Percentiles rank a stretch among this genome's conserved stretches.
Evolutionary conservation across 805 yeast species (phyloP).

Genomic region (Cyberlindnera bimundalis): DNA sequence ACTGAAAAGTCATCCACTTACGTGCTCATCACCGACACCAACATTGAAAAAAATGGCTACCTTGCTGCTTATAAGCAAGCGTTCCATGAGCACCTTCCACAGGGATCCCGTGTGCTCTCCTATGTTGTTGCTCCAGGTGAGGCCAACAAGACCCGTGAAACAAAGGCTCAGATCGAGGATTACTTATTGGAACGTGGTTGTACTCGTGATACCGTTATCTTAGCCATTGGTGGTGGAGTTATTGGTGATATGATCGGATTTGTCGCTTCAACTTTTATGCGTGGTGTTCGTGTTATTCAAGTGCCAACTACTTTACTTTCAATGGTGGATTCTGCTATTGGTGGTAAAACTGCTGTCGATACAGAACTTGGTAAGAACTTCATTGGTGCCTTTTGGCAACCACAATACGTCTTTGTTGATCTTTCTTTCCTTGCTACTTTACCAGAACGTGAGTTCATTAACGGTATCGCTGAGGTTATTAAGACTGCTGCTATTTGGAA

Average conservation of each 20-base stretch:
- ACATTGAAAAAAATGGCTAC: conserved; percentile 66
- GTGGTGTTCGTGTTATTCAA: conserved; percentile 93
- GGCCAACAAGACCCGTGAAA: conserved; percentile 78
- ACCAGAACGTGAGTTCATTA: conserved; percentile 91
- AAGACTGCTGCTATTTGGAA: conserved; percentile 99
- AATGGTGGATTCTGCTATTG: conserved; percentile 98
- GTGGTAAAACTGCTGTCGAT: conserved; percentile 98
- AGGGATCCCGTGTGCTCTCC: conserved; percentile 60
- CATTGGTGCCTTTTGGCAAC: conserved; percentile 98
- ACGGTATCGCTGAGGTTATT: conserved; percentile 97
- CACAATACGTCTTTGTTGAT: conserved; percentile 82
- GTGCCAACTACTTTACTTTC: conserved; percentile 91
- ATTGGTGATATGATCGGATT: conserved; percentile 99
- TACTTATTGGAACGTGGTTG: conserved; percentile 78
- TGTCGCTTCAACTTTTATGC: conserved; percentile 99
- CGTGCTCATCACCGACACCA: conserved; percentile 84
- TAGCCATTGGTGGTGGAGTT: conserved; percentile 98
- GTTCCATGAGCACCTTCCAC: conserved; percentile 44
- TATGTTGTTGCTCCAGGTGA: conserved; percentile 91
- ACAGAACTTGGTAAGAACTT: conserved; percentile 95
- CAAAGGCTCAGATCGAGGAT: conserved; percentile 93
- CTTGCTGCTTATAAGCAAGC: conserved; percentile 43
- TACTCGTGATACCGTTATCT: conserved; percentile 90
- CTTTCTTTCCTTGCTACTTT: conserved; percentile 81
- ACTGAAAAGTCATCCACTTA: conserved; percentile 82